Percentiles rank a stretch among this genome's conserved stretches.
Evolutionary conservation across 2,329 filamentous ascomycete species (phyloP).

Genomic region (Aspergillus pseudoterreus): DNA sequence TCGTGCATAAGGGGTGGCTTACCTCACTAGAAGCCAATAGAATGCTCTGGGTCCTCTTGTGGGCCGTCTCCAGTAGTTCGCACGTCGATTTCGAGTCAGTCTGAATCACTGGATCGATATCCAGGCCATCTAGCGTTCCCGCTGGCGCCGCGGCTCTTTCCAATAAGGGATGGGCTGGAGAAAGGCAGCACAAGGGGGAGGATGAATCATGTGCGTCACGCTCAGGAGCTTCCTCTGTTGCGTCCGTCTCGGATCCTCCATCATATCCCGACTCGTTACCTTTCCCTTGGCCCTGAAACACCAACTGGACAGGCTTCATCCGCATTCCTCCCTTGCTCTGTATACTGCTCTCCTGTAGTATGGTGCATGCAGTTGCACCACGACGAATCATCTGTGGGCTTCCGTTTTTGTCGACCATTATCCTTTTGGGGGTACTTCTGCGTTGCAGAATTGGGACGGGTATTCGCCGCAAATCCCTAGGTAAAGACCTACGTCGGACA

Average conservation of each 20-base stretch:
- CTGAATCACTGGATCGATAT: background rate
- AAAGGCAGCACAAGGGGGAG: background rate
- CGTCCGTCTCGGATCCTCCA: constrained; percentile 3
- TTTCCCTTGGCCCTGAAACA: background rate
- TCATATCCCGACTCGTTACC: constrained; percentile 8
- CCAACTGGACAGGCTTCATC: background rate
- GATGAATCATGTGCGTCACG: background rate
- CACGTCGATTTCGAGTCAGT: background rate
- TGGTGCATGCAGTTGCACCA: background rate
- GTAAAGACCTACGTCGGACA: background rate
- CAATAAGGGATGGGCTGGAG: no score
- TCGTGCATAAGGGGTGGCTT: constrained; percentile 10
- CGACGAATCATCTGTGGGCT: constrained; percentile 26
- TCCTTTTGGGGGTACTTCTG: constrained; percentile 9
- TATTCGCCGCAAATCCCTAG: background rate
- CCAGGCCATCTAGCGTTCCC: background rate
- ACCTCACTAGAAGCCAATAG: constrained; percentile 28
- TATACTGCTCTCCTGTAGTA: background rate
- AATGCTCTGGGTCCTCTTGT: constrained; percentile 19
- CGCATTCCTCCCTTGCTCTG: background rate
- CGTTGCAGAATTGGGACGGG: background rate
- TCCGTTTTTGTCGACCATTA: constrained; percentile 35
- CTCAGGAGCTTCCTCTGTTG: background rate
- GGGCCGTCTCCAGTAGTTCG: constrained; percentile 8
- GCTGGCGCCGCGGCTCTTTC: background rate